Evolutionary conservation across 805 yeast species (phyloP), one percentile per base, ranked within the genome.

Genomic region (Candida gorgasii): DNA sequence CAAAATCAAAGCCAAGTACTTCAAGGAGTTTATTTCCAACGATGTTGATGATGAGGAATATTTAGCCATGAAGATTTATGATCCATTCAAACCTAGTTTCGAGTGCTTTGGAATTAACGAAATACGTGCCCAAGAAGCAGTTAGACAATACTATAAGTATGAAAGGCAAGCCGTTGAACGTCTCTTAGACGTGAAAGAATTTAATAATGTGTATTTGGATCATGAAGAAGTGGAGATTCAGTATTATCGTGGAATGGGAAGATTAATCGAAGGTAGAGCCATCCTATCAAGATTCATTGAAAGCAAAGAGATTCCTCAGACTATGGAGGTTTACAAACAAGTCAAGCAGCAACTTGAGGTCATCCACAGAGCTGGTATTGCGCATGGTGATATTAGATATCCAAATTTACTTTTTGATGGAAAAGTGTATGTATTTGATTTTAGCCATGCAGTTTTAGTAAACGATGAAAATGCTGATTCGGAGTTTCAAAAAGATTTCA

Each of bases 11-110:
- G 40, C 33, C 6, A 14, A 13, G 14, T 8, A 15, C 14, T 12
- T 36, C 5, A 19, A 36, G 14, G 32, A 26, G 15, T 8, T 36
- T 4, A 13, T 36, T 22, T 18, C 5, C 9, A 32, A 36, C 24
- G 32, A 36, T 7, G 16, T 36, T 17, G 40, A 36, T 14, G 29
- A 19, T 12, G 32, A 36, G 12, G 32, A 9, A 4, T n/a, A 24
- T 26, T 24, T 36, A 20, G 28, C 23, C 18, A 13, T 36, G 14
- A 36, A 36, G 18, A 36, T 36, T 26, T 26, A 36, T 17, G 32
- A 36, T 17, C 33, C 24, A 15, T 27, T 36, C n/a, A 16, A 5
- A 16, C 14, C 15, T 9, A 31, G 26, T 22, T 3, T 14, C 14
- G 9, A 7, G 9, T 9, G 6, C 6, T 20, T 9, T 7, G 9